Evolutionary conservation across 2,329 filamentous ascomycete species (phyloP).

Genomic region (Claviceps monticola): DNA sequence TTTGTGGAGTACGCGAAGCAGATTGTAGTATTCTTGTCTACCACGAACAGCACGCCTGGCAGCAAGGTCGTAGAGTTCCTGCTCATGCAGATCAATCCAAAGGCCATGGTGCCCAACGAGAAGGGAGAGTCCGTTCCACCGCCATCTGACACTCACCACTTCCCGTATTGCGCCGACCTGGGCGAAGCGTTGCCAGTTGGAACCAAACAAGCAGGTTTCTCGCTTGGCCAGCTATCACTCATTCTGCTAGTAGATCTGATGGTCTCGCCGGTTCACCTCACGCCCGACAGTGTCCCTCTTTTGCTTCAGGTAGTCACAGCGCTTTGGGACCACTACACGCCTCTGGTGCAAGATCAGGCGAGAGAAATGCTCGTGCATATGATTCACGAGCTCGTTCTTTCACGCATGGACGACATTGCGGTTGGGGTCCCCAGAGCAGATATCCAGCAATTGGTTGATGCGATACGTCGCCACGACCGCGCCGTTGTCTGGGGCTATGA

Average conservation of each 20-base stretch:
- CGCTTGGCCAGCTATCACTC: constrained; percentile 80
- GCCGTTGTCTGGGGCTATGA: constrained; percentile 90
- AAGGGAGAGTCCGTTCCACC: constrained; percentile 56
- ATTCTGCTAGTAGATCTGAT: constrained; percentile 93
- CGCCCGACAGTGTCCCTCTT: constrained; percentile 66
- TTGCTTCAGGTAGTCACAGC: constrained; percentile 85
- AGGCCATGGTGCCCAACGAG: constrained; percentile 91
- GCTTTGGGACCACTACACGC: constrained; percentile 94
- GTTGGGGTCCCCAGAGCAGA: constrained; percentile 49
- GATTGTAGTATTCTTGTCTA: constrained; percentile 90
- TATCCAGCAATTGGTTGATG: constrained; percentile 80
- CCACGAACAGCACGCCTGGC: constrained; percentile 57
- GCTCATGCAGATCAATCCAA: constrained; percentile 78
- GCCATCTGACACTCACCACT: constrained; percentile 56
- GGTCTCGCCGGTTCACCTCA: constrained; percentile 76
- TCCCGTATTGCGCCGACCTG: constrained; percentile 86
- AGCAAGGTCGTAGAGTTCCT: constrained; percentile 91
- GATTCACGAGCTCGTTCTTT: constrained; percentile 87
- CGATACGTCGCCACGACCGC: constrained; percentile 69
- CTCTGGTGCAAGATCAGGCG: constrained; percentile 89
- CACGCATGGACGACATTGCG: constrained; percentile 55
- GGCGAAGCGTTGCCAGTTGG: constrained; percentile 66
- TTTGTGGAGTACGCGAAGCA: constrained; percentile 98
- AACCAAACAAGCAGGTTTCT: constrained; percentile 85
- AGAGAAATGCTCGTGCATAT: constrained; percentile 96